These are phyloP conservation scores for Eucalyptus sideroxylon DNA, from an alignment of 345 rosid species.

Conservation along the genomic window DNA sequence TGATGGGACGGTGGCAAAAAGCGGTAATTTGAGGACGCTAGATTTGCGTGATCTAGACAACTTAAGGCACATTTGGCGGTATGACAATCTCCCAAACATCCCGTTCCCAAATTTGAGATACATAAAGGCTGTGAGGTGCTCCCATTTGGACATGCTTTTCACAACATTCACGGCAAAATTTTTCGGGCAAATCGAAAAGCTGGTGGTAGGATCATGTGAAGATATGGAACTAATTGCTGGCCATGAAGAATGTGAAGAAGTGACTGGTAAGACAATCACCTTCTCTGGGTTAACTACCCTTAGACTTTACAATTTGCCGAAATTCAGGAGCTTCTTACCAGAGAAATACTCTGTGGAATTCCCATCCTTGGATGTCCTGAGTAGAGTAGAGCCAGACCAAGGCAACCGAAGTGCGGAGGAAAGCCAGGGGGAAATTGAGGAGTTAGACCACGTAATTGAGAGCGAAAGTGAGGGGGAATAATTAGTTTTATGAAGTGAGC, in stretches of 20 bases:
- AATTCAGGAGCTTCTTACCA: background rate
- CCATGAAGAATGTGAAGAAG: background rate
- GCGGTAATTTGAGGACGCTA: background rate
- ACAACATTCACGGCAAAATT: fast-evolving
- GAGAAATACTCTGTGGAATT: too few relatives aligned
- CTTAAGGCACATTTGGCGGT: background rate
- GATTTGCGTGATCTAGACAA: background rate
- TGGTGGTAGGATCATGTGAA: background rate
- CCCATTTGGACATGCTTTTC: background rate
- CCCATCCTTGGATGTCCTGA: background rate
- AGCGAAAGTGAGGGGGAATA: too few relatives aligned
- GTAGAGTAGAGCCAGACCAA: background rate
- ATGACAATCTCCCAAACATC: fast-evolving
- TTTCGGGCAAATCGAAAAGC: background rate
- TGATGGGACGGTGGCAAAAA: background rate
- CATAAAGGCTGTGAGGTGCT: background rate
- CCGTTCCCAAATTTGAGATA: background rate
- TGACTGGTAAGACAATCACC: too few relatives aligned
- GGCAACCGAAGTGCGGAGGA: too few relatives aligned
- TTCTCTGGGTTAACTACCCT: fast-evolving
- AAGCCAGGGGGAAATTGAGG: too few relatives aligned
- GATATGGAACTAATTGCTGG: too few relatives aligned
- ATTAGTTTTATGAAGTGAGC: too few relatives aligned
- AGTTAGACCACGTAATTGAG: too few relatives aligned
- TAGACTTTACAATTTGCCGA: background rate